Percentiles rank a stretch among this genome's conserved stretches.
Evolutionary conservation across 257 asterid genomes (phyloP).

Genomic region (Nicotiana tabacum): DNA sequence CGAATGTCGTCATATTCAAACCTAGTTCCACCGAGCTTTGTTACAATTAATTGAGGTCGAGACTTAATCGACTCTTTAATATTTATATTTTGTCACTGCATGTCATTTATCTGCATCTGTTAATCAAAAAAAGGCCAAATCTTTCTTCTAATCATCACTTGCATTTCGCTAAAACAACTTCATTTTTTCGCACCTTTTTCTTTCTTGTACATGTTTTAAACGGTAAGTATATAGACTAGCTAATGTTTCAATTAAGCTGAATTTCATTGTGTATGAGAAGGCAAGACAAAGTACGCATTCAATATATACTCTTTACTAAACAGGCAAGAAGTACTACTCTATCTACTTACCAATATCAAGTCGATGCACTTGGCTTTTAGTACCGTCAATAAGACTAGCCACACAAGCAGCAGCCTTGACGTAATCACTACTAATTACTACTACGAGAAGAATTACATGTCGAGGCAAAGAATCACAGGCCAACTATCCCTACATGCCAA

Average conservation of each 20-base stretch:
- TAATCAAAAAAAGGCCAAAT: background rate
- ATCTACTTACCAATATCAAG: background rate
- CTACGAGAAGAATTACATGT: background rate
- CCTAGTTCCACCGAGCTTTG: too few species aligned
- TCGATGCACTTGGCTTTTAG: background rate
- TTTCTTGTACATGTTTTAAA: background rate
- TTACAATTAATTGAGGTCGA: too few species aligned
- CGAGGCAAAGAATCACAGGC: conserved; percentile 18
- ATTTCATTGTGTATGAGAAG: too few species aligned
- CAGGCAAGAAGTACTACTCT: background rate
- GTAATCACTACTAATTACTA: background rate
- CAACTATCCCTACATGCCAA: conserved; percentile 2
- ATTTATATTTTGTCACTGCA: too few species aligned
- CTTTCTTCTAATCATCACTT: background rate
- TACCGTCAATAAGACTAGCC: background rate
- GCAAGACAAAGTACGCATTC: too few species aligned
- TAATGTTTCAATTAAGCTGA: too few species aligned
- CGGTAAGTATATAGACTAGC: background rate
- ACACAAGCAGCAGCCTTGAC: background rate
- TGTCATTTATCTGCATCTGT: background rate
- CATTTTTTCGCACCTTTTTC: background rate
- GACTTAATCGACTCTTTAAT: too few species aligned
- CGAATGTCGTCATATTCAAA: too few species aligned
- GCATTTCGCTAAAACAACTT: background rate
- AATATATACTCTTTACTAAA: background rate